Evolutionary conservation across 208 protist genomes (phyloP), one percentile per base, ranked within the genome.

Genomic region (Wallacemonas sp.): DNA sequence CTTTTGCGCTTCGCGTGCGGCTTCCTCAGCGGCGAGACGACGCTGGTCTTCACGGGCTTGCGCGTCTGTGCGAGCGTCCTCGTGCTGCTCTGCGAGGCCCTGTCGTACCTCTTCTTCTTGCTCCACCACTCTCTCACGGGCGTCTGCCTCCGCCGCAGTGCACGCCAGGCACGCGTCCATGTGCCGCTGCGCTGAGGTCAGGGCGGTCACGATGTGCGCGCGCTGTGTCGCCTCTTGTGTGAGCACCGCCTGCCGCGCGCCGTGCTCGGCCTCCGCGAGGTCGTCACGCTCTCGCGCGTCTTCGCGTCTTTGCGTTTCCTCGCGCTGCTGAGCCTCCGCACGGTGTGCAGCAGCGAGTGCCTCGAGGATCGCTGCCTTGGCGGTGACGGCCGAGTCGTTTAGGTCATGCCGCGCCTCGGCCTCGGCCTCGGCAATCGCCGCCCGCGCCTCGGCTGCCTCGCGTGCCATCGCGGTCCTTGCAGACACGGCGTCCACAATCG

Each of bases 371-470:
- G 45, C 14, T 7, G 14, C 45, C 45, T 18, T 22, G 16, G n/a
- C 14, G 45, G 22, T 7, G n/a, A 7, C 8, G n/a, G 14, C n/a
- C 10, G 45, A 7, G n/a, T 7, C 45, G 45, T n/a, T 42, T 23
- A 61, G 8, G 32, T 42, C 33, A 5, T 11, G 18, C 14, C 54
- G 57, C 12, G 66, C 66, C 4, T 48, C 66, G 33, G 50, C 55
- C 54, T 61, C 46, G n/a, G 36, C 55, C 10, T 44, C 31, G 14
- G 23, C 38, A 11, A 65, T 25, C 11, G 16, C 23, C 44, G 31
- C 57, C 3, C 49, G 59, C 20, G 48, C 65, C n/a, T 46, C 52
- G n/a, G 39, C 23, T 16, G 62, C 29, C 14, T 63, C 26, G 31
- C 52, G 29, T 33, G 8, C 46, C 23, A 20, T 54, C 46, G 18